Percentiles rank a stretch among this genome's conserved stretches.
Evolutionary conservation across 1,284 basidiomycete genomes (phyloP).

Genomic region (Mrakiaceae sp.): DNA sequence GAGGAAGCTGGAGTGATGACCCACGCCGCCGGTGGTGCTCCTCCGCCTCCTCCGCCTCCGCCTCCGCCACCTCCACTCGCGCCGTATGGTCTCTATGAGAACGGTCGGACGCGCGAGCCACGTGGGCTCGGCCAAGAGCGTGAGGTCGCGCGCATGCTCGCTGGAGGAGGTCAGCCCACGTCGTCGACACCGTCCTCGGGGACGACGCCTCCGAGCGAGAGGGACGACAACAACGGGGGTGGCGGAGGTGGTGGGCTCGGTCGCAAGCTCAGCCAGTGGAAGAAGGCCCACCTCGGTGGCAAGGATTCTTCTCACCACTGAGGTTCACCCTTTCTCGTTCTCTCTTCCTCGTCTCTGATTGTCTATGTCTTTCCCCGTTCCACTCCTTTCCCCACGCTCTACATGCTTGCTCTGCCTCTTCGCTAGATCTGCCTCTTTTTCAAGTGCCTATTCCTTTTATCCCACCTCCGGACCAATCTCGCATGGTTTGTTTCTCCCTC

Average conservation of each 20-base stretch:
- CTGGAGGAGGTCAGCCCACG: neutral
- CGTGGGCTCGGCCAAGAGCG: neutral
- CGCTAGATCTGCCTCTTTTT: too few relatives aligned
- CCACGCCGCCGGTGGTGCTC: neutral
- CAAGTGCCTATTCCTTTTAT: too few relatives aligned
- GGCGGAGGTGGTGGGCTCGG: neutral
- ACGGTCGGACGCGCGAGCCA: neutral
- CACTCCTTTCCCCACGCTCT: too few relatives aligned
- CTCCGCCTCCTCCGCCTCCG: slow-evolving; percentile 2
- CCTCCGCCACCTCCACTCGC: slow-evolving; percentile 6
- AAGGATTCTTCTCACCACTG: too few relatives aligned
- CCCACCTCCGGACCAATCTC: too few relatives aligned
- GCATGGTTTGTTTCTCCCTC: too few relatives aligned
- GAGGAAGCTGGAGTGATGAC: too few relatives aligned
- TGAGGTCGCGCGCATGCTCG: slow-evolving; percentile 8
- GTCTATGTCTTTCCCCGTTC: too few relatives aligned
- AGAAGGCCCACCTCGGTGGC: neutral
- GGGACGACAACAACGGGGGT: neutral
- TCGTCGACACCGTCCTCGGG: neutral
- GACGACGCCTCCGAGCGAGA: neutral
- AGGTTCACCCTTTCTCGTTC: too few relatives aligned
- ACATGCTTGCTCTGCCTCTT: too few relatives aligned
- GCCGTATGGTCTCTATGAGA: neutral
- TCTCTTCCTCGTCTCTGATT: too few relatives aligned
- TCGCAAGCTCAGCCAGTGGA: slow-evolving; percentile 11